Evolutionary conservation across 345 rosid genomes (phyloP).

Genomic region (Adansonia digitata): DNA sequence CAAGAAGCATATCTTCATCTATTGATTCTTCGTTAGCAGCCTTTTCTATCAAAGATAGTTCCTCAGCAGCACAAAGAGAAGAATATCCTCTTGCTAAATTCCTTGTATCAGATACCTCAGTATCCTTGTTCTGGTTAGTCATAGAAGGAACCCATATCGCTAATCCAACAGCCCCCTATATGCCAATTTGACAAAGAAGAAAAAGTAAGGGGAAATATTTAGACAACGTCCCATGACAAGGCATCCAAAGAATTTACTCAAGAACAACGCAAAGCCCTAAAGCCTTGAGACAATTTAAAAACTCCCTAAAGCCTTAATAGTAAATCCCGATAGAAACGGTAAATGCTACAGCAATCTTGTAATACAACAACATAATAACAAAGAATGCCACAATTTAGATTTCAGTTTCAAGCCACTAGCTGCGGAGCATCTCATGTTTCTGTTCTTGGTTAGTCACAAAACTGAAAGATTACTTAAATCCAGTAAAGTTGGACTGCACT

Average conservation of each 20-base stretch:
- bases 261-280: neutral
- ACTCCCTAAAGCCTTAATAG: neutral
- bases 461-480: neutral
- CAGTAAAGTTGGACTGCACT: neutral
- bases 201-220: neutral
- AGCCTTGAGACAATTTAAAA: neutral
- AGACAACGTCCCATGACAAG: neutral
- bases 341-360: neutral
- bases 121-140: slow-evolving; percentile 75
- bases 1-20: slow-evolving; percentile 64
- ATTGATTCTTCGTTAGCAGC: slow-evolving; percentile 45
- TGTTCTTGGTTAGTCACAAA: neutral
- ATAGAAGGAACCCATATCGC: slow-evolving; percentile 99
- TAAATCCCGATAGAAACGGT: neutral
- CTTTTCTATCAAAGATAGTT: slow-evolving; percentile 51
- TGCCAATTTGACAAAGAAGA: slow-evolving; percentile 15
- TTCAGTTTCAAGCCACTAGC: neutral
- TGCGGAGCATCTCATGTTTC: neutral
- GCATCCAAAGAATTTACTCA: neutral
- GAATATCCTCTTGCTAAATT: slow-evolving; percentile 70
- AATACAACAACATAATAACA: neutral
- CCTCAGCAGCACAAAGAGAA: slow-evolving; percentile 52
- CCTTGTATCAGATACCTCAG: slow-evolving; percentile 54
- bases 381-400: neutral
- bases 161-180: slow-evolving; percentile 95